Evolutionary conservation across 2,329 filamentous ascomycete species (phyloP), one percentile per base, ranked within the genome.

Genomic region (Penicillium sp.): DNA sequence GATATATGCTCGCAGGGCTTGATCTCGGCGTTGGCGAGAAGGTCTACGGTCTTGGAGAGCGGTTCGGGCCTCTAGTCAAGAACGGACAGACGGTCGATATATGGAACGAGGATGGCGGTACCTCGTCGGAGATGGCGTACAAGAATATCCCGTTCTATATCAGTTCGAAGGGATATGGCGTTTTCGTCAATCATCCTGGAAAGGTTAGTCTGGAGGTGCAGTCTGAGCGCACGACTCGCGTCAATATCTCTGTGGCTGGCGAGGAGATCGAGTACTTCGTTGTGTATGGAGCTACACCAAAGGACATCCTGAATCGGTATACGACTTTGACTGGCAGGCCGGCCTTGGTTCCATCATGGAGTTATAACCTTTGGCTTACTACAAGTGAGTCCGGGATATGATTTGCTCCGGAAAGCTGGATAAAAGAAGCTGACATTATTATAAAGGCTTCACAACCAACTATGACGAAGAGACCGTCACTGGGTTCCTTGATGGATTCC

Each of bases 51-150:
- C 79, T 92, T 4, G 89, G 89, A 1, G 89, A 92, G 73, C 80
- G 89, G 14, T 92, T 92, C 67, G 89, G 89, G 0, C 83, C 87
- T 7, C 89, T 89, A 73, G 88, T 89, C 70, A 91, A 89, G 71
- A 85, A 90, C 40, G 89, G 89, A 13, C 88, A 92, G 71, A 79
- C 81, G 13, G 76, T 92, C 3, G 78, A 83, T 54, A 80, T 92
- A n/a, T 83, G 80, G 80, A 83, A 83, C 51, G 81, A 82, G 57
- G 81, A 83, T 59, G 81, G 80, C 10, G 74, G 74, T 3, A 76
- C 74, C 20, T 72, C 69, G 4, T 75, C 73, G 1, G 73, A 76
- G 46, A 60, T 74, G 46, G 68, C 74, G 6, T 76, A 76, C 56
- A 76, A 76, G 61, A 76, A 75, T 37, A 74, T 76, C 37, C 74